Base-by-base conservation (phyloP, 345 rosid genomes). In the Eucalyptus polyanthemos region DNA sequence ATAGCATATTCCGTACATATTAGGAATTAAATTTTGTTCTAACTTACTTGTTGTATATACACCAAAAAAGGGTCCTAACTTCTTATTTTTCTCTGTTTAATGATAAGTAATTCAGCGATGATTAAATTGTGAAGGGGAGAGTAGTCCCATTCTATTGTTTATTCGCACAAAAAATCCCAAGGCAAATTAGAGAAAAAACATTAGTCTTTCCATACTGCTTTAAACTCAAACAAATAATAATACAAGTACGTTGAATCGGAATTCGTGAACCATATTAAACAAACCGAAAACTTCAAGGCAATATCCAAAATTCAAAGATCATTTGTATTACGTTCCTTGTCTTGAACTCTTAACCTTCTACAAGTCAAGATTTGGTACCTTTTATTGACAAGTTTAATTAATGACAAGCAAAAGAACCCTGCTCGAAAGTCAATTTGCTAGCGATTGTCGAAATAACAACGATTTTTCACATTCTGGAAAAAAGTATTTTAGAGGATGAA, bases 201-300 rank as follows among this genome's bases (percentile, higher is more conserved):
- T 65, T 16, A n/a, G 2, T 2, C 3, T 65, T 0, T n/a, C 16
- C 17, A 14, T 29, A 34, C 6, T 1, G 1, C 29, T 56, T 24
- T 56, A 6, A 5, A 56, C 62, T 56, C 27, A 24, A 56, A 56
- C 0, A 2, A 3, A 56, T 56, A 24, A 10, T 9, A 24, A 22
- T 11, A 10, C 1, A 24, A 0, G 1, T 5, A 24, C 1, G 2
- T 24, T 22, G 13, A 4, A 24, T 56, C 0, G 0, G 3, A 56
- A 56, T 56, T 56, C 3, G 3, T 1, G 13, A 56, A 53, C 5
- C 5, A 19, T 53, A 53, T 53, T 53, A 7, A 53, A 19, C 11
- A 8, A 53, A 19, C 4, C 2, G 1, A 19, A 53, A 53, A 50
- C 16, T 50, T 50, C 53, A 50, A 50, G 53, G 3, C 8, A 50